phyloP scores from a whole-genome alignment of 768 basidiomycete species.

The Lactifluus hygrophoroides region DNA sequence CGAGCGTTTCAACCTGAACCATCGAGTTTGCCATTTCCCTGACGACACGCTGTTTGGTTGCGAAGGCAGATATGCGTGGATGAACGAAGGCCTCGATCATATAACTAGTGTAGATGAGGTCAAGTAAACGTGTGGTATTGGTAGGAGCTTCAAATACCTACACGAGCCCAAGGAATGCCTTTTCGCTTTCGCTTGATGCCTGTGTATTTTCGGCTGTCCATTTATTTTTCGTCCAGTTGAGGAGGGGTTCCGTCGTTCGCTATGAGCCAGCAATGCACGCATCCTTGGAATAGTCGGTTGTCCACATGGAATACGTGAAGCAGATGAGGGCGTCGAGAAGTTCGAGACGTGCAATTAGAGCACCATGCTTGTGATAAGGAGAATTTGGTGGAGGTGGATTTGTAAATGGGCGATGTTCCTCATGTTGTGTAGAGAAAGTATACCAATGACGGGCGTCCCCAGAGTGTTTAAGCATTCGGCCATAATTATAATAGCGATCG shows the following conservation, averaged over 20 bases:
- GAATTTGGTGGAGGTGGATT: constrained; percentile 60
- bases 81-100: constrained; percentile 76
- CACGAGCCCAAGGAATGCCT: constrained; percentile 72
- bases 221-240: constrained; percentile 65
- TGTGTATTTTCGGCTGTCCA: constrained; percentile 45
- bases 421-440: constrained; percentile 54
- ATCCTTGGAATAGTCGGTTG: constrained; percentile 52
- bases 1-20: constrained; percentile 20
- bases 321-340: constrained; percentile 74
- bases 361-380: constrained; percentile 65
- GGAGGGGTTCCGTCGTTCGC: constrained; percentile 58
- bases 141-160: constrained; percentile 34
- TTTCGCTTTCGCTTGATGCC: constrained; percentile 40
- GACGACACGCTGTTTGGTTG: constrained; percentile 26
- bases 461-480: constrained; percentile 74
- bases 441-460: constrained; percentile 75
- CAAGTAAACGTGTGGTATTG: constrained; percentile 28
- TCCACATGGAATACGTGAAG: constrained; percentile 81
- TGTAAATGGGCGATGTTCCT: constrained; percentile 52
- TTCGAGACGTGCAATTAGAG: constrained; percentile 69
- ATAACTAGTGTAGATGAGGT: constrained; percentile 37
- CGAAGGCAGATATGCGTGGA: constrained; percentile 40
- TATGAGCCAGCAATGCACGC: constrained; percentile 54
- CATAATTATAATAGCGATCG: constrained; percentile 62
- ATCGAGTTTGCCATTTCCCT: constrained; percentile 18